A percentile compares a stretch with the other conserved stretches of the same genome.
These are phyloP conservation scores for Aspergillus sp. DNA, from an alignment of 2,329 filamentous ascomycete species.

Conservation along the genomic window DNA sequence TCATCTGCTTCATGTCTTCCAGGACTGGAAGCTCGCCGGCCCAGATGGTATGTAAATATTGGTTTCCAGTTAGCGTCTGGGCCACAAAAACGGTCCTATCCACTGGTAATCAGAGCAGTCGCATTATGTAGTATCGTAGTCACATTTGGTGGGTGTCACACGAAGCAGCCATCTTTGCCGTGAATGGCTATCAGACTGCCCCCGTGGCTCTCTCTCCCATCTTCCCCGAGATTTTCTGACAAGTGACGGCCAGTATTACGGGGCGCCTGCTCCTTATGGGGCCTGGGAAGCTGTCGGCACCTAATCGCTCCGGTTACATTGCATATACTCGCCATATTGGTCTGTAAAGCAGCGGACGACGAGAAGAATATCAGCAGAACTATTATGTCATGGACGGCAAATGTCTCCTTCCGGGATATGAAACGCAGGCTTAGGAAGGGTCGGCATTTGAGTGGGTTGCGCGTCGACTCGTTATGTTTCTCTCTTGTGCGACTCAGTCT, in stretches of 20 bases:
- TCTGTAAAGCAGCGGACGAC: neutral
- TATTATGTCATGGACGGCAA: neutral
- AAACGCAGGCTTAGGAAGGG: neutral
- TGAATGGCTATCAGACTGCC: conserved; percentile 7
- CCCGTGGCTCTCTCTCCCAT: neutral
- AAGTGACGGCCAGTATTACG: conserved; percentile 4
- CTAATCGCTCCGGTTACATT: conserved; percentile 20
- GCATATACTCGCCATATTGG: conserved; percentile 8
- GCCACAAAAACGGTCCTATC: neutral
- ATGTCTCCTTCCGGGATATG: neutral
- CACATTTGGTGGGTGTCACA: conserved; percentile 16
- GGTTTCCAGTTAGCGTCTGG: neutral
- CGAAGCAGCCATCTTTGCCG: conserved; percentile 1
- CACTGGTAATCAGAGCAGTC: conserved; percentile 2
- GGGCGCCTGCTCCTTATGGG: neutral
- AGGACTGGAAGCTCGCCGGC: neutral
- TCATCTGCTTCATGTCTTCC: neutral
- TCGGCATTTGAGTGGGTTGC: conserved; percentile 1
- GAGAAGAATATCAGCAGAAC: neutral
- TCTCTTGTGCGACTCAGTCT: conserved; percentile 6
- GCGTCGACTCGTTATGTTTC: conserved; percentile 3
- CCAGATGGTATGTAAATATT: conserved; percentile 4
- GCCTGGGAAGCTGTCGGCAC: conserved; percentile 1
- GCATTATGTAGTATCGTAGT: conserved; percentile 19
- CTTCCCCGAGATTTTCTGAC: neutral